Evolutionary conservation across 2,329 filamentous ascomycete species (phyloP).

Genomic region (Alternaria alternata): DNA sequence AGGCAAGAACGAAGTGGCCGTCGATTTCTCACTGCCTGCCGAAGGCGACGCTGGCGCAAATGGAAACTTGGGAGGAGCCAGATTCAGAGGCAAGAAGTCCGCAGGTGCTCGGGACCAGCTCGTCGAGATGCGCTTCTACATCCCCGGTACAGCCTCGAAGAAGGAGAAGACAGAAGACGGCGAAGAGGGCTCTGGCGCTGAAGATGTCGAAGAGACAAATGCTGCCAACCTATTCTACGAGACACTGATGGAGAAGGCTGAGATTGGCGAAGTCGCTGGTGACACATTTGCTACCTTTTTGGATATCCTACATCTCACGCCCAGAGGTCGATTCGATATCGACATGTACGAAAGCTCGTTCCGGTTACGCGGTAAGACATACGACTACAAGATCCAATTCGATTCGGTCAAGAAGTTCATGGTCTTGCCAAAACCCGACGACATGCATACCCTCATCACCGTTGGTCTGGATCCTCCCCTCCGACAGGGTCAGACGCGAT

Average conservation of each 20-base stretch:
- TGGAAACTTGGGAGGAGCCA: conserved; percentile 75
- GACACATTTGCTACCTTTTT: conserved; percentile 98
- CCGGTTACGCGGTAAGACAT: conserved; percentile 96
- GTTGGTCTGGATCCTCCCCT: conserved; percentile 94
- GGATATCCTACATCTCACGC: conserved; percentile 95
- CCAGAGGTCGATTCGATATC: conserved; percentile 98
- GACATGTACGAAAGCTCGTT: conserved; percentile 99
- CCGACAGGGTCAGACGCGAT: conserved; percentile 95
- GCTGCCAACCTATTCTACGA: conserved; percentile 98
- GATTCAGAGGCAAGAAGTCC: conserved; percentile 83
- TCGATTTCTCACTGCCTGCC: conserved; percentile 84
- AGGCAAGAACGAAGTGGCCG: conserved; percentile 95
- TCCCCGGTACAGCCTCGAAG: conserved; percentile 82
- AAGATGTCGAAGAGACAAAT: conserved; percentile 80
- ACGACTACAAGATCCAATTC: conserved; percentile 99
- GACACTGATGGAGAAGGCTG: conserved; percentile 95
- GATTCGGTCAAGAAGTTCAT: conserved; percentile 99
- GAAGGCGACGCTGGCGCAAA: conserved; percentile 78
- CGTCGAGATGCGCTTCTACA: conserved; percentile 99
- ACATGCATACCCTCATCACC: conserved; percentile 92
- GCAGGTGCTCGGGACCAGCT: conserved; percentile 90
- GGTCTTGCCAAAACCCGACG: conserved; percentile 97
- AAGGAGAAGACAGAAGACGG: conserved; percentile 75
- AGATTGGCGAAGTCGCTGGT: conserved; percentile 98
- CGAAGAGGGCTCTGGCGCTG: conserved; percentile 66